Evolutionary conservation across 2,329 filamentous ascomycete species (phyloP).

Genomic region (Trichophyton benhamiae): DNA sequence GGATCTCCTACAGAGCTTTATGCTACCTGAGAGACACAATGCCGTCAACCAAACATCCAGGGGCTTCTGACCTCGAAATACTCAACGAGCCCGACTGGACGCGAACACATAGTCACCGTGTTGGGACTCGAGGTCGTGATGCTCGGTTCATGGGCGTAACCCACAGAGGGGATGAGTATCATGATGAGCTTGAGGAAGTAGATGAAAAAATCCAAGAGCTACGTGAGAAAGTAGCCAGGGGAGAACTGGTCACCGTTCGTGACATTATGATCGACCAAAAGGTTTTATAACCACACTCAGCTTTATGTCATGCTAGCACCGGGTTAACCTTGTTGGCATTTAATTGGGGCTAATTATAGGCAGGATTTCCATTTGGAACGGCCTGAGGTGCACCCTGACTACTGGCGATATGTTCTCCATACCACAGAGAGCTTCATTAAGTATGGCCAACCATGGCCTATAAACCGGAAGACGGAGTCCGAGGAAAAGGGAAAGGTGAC

Average conservation of each 20-base stretch:
- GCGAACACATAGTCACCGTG: conserved; percentile 26
- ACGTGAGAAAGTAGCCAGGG: conserved; percentile 15
- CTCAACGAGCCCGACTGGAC: conserved; percentile 35
- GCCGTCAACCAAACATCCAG: conserved; percentile 22
- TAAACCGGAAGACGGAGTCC: conserved; percentile 32
- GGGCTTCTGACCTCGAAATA: conserved; percentile 31
- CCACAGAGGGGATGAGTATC: conserved; percentile 19
- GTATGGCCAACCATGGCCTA: conserved; percentile 37
- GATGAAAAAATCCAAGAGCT: conserved; percentile 19
- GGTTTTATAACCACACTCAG: conserved; percentile 2
- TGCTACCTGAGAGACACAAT: background rate
- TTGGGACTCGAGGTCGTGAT: conserved; percentile 29
- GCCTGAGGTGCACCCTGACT: conserved; percentile 34
- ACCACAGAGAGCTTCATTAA: conserved; percentile 40
- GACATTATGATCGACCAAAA: conserved; percentile 21
- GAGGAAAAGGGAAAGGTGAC: conserved; percentile 19
- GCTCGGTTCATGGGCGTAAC: conserved; percentile 31
- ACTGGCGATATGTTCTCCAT: conserved; percentile 41
- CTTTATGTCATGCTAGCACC: conserved; percentile 6
- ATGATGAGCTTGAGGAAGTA: conserved; percentile 19
- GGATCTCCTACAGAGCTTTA: background rate
- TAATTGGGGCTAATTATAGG: background rate
- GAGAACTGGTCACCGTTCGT: conserved; percentile 18
- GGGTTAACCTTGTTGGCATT: background rate
- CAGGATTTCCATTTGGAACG: conserved; percentile 35